Percentiles rank a stretch among this genome's conserved stretches.
These are phyloP conservation scores for Cystofilobasidium bisporidii DNA, from an alignment of 768 basidiomycete species.

Conservation along the genomic window DNA sequence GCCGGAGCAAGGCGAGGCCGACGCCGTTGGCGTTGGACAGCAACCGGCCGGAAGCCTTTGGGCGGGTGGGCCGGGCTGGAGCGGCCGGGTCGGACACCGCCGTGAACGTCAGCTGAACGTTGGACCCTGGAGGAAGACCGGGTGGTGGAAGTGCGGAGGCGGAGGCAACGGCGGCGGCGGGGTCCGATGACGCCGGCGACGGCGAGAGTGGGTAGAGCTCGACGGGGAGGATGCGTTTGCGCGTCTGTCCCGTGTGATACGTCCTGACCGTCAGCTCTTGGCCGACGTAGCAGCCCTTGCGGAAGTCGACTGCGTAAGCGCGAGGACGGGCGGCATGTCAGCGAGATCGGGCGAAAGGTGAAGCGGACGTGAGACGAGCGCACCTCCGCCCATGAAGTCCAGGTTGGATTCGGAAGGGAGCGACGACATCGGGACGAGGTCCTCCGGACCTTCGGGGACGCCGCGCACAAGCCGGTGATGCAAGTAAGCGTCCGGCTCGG, in stretches of 20 bases:
- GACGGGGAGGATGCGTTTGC: constrained; percentile 86
- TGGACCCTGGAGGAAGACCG: constrained; percentile 26
- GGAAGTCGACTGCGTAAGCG: constrained; percentile 63
- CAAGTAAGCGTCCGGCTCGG: constrained; percentile 46
- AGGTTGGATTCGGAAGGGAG: constrained; percentile 93
- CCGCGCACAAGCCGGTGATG: constrained; percentile 71
- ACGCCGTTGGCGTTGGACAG: constrained; percentile 42
- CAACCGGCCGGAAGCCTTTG: constrained; percentile 5
- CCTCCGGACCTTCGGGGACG: constrained; percentile 73
- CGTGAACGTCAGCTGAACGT: constrained; percentile 23
- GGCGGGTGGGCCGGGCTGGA: constrained; percentile 21
- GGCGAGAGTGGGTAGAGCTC: constrained; percentile 44
- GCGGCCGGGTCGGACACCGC: constrained; percentile 20
- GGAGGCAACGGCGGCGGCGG: no score
- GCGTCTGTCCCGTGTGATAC: constrained; percentile 81
- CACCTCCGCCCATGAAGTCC: constrained; percentile 88
- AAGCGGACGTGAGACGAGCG: constrained; percentile 36
- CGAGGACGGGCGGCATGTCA: no score
- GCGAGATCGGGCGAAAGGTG: no score
- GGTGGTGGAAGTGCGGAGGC: no score
- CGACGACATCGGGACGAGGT: constrained; percentile 65
- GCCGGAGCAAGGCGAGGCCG: constrained; percentile 67
- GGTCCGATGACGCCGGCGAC: constrained; percentile 5
- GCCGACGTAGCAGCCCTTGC: constrained; percentile 96
- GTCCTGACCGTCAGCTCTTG: constrained; percentile 95